Base-by-base conservation (phyloP, 2,329 filamentous ascomycete species). In the Cadophora malorum region DNA sequence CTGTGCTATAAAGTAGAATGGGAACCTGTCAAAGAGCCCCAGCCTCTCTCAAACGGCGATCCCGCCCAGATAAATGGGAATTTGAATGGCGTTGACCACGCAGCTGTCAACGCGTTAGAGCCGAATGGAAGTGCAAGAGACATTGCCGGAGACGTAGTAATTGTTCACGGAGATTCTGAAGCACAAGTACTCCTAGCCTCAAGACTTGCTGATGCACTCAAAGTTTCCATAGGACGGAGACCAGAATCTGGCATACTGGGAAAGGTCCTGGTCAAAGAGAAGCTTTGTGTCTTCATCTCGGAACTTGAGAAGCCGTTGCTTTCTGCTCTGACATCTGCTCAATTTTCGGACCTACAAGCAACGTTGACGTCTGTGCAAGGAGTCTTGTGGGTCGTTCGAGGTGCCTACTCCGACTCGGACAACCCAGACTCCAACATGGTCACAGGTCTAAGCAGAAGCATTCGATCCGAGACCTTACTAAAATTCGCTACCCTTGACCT, bases 301-400 rank as follows among this genome's bases (percentile, higher is more conserved):
- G 85, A 87, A 56, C 76, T 82, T 28, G 74, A 78, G 7, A 53
- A 71, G 1, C 70, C 73, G 14, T 55, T 77, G 1, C 67, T 86
- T 12, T 83, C 81, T 69, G 67, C 77, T 16, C 83, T 85, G 77
- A 73, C 72, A 0, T 73, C 80, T 14, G 14, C 72, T 0, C 75
- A 81, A n/a, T 88, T 85, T 67, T 53, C 75, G 0, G 52, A 74
- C 0, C 79, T 88, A 33, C 79, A 82, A 23, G 70, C 73, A 0
- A 67, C 87, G 4, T 74, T 84, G 1, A 74, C 75, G 5, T 68
- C 62, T 0, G 76, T 80, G 0, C 79, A 78, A 41, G 79, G 80
- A 2, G 71, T 87, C 3, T 65, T 88, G 0, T 88, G 85, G 84
- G 70, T 86, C 12, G 83, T 83, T 0, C 76, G 77, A 0, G 81